These are phyloP conservation scores for Helicocarpus griseus DNA, from an alignment of 2,329 filamentous ascomycete species.

Conservation along the genomic window DNA sequence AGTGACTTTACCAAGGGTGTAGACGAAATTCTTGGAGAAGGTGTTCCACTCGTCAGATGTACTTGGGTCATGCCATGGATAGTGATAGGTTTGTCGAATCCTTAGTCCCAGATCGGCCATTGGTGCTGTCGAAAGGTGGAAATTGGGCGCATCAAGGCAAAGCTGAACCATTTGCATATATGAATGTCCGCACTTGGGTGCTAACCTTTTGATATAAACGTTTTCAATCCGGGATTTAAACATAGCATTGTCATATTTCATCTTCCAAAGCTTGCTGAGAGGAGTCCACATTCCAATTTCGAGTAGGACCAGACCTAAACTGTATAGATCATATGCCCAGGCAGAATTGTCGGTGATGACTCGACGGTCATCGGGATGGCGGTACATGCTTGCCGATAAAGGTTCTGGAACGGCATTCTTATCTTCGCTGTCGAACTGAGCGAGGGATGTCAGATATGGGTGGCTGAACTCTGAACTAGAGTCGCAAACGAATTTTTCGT, in stretches of 20 bases:
- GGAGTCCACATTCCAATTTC: constrained; percentile 58
- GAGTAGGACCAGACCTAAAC: constrained; percentile 50
- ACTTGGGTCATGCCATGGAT: constrained; percentile 33
- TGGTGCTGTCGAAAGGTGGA: constrained; percentile 32
- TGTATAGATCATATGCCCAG: constrained; percentile 49
- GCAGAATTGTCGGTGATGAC: constrained; percentile 27
- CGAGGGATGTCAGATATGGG: constrained; percentile 50
- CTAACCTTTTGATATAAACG: constrained; percentile 52
- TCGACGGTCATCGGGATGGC: constrained; percentile 45
- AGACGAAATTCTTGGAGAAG: constrained; percentile 37
- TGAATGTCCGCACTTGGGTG: constrained; percentile 52
- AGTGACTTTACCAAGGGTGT: constrained; percentile 32
- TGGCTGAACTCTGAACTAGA: constrained; percentile 37
- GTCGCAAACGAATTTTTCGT: constrained; percentile 13
- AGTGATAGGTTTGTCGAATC: constrained; percentile 32
- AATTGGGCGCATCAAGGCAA: constrained; percentile 51
- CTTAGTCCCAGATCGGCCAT: constrained; percentile 32
- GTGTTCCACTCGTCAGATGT: constrained; percentile 31
- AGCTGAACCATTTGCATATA: constrained; percentile 55
- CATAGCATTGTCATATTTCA: constrained; percentile 52
- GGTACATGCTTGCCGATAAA: constrained; percentile 48
- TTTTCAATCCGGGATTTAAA: constrained; percentile 56
- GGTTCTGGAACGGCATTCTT: constrained; percentile 38
- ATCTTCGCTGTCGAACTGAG: constrained; percentile 43
- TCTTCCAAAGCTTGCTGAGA: constrained; percentile 53